phyloP scores from a whole-genome alignment of 768 basidiomycete genomes.

The Ramaria sp. region DNA sequence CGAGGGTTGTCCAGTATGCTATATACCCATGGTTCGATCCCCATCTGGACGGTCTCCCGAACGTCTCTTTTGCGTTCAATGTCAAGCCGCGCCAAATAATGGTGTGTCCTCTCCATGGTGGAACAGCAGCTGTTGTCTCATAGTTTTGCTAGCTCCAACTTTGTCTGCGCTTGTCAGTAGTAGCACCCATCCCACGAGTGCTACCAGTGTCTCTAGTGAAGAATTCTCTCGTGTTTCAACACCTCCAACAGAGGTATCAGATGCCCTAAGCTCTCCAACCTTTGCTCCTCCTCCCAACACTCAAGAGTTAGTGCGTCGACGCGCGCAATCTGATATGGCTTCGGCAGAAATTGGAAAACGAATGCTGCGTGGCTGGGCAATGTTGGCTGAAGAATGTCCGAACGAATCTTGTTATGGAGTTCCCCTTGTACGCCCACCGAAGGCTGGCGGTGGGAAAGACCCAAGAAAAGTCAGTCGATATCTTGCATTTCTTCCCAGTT shows the following conservation, averaged over 20 bases:
- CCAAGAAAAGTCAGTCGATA: slow-evolving; percentile 45
- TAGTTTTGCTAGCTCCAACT: not conserved
- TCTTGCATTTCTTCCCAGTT: not conserved
- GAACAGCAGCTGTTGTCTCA: not conserved
- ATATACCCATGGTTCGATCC: slow-evolving; percentile 65
- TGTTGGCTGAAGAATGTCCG: slow-evolving; percentile 82
- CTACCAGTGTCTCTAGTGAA: slow-evolving; percentile 32
- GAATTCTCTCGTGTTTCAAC: slow-evolving; percentile 56
- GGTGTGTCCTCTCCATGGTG: not conserved
- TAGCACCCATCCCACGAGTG: slow-evolving; percentile 18
- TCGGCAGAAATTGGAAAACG: slow-evolving; percentile 71
- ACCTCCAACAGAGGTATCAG: slow-evolving; percentile 67
- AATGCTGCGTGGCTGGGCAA: slow-evolving; percentile 75
- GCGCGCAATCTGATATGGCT: slow-evolving; percentile 73
- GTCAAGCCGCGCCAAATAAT: not conserved
- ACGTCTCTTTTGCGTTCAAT: slow-evolving; percentile 8
- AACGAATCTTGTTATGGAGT: slow-evolving; percentile 61
- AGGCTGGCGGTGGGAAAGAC: slow-evolving; percentile 41
- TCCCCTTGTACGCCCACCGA: slow-evolving; percentile 71
- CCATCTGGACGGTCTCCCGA: slow-evolving; percentile 23
- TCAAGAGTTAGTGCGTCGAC: slow-evolving; percentile 51
- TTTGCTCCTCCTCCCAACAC: slow-evolving; percentile 50
- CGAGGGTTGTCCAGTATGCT: slow-evolving; percentile 40
- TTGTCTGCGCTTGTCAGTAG: not conserved
- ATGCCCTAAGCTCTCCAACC: slow-evolving; percentile 44